Conservation (phyloP, 2,329 filamentous ascomycete species). For the Metarhizium humberi region DNA sequence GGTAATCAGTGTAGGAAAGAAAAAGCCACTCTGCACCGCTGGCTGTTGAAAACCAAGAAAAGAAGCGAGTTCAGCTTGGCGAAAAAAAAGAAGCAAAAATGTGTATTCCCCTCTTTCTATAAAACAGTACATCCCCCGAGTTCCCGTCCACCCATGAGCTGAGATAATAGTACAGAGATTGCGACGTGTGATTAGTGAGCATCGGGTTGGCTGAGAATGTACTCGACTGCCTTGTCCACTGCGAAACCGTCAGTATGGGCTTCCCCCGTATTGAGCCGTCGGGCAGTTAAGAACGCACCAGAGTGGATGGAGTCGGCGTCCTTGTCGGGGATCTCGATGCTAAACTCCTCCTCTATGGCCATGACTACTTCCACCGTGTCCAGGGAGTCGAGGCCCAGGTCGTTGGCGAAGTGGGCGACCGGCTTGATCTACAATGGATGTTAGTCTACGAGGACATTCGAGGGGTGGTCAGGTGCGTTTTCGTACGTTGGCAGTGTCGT, state of each 20-base stretch:
- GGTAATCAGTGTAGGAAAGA: too few relatives aligned
- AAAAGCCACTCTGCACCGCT: too few relatives aligned
- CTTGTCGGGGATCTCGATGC: slow-evolving; percentile 98
- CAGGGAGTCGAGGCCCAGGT: slow-evolving; percentile 92
- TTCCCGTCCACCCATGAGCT: background rate
- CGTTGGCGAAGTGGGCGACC: slow-evolving; percentile 87
- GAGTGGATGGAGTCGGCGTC: slow-evolving; percentile 91
- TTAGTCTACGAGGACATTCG: slow-evolving; percentile 3
- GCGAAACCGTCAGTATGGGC: background rate
- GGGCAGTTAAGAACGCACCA: slow-evolving; percentile 51
- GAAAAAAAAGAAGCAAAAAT: too few relatives aligned
- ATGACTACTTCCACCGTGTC: slow-evolving; percentile 99
- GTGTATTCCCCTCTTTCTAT: background rate
- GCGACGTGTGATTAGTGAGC: slow-evolving; percentile 49
- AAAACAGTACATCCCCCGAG: background rate
- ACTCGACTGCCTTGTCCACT: slow-evolving; percentile 93
- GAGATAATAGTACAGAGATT: background rate
- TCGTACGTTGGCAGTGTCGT: slow-evolving; percentile 54
- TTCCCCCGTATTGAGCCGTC: background rate
- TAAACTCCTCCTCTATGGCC: slow-evolving; percentile 91
- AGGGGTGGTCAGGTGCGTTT: background rate
- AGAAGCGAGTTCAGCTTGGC: too few relatives aligned
- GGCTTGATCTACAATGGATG: slow-evolving; percentile 58
- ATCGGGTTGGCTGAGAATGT: slow-evolving; percentile 88
- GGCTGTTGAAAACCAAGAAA: too few relatives aligned